Conservation (phyloP, 1,284 basidiomycete species). For the Phylloboletellus chloephorus region DNA sequence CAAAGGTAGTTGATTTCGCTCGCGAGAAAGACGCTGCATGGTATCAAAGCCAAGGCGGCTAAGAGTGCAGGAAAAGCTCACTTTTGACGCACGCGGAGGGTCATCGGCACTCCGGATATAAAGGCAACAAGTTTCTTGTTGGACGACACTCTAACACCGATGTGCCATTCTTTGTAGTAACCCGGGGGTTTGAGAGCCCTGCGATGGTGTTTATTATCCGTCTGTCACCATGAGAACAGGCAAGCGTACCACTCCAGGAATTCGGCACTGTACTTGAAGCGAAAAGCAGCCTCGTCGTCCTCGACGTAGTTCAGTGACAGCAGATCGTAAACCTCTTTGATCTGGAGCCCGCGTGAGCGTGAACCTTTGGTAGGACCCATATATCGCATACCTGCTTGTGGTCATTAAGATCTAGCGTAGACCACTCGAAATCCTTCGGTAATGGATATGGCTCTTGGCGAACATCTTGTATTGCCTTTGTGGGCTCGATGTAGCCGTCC, state of each 20-base stretch:
- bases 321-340: conserved; percentile 89
- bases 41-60: conserved; percentile 4
- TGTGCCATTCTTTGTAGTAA: conserved; percentile 90
- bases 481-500: conserved; percentile 89
- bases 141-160: conserved; percentile 88
- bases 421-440: conserved; percentile 94
- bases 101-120: conserved; percentile 92
- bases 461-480: conserved; percentile 73
- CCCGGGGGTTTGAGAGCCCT: conserved; percentile 96
- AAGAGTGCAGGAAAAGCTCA: conserved; percentile 35
- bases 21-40: conserved; percentile 57
- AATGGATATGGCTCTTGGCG: conserved; percentile 84
- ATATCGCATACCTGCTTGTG: conserved; percentile 53
- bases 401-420: conserved; percentile 76
- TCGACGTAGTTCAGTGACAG: conserved; percentile 95
- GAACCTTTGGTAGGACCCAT: neutral
- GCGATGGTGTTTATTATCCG: conserved; percentile 4
- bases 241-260: conserved; percentile 82
- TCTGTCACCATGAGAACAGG: neutral
- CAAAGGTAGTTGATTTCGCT: conserved; percentile 98
- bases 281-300: conserved; percentile 92
- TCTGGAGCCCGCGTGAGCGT: conserved; percentile 39
- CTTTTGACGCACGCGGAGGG: conserved; percentile 75
- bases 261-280: conserved; percentile 94
- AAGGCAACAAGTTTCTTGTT: conserved; percentile 96